Evolutionary conservation across 1,284 basidiomycete genomes (phyloP), one percentile per base, ranked within the genome.

Genomic region (Sphaerobolus stellatus): DNA sequence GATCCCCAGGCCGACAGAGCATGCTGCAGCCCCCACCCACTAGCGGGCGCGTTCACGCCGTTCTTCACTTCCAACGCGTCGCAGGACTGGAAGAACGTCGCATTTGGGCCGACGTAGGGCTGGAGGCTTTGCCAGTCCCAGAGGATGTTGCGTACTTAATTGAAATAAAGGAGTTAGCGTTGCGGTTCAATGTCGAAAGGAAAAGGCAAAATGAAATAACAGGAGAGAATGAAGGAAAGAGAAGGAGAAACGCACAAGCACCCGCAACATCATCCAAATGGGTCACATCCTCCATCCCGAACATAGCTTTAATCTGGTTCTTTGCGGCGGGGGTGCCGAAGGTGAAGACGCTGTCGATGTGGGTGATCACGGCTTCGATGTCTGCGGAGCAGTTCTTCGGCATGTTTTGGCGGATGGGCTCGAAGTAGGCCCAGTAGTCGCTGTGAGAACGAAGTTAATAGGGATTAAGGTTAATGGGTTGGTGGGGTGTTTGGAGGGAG

Each of bases 301-400:
- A 88, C 14, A 72, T 63, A 6, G 76, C 72, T 65, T 88, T 82
- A 54, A 88, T 64, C 11, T 61, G 61, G 53, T 80, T 64, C 33
- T 84, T 82, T 5, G 79, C 77, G 16, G 65, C 65, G 2, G 64
- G 48, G 57, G 81, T 71, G 1, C 73, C 73, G 4, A 68, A 68
- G 1, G 68, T 70, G 60, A 87, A 81, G 1, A 81, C 77, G 33
- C 73, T 49, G 64, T 90, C 87, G 46, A 90, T 69, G 61, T 86
- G 77, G 2, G 75, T 62, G 56, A 89, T 79, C 18, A 84, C 85
- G n/a, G 77, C 77, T 64, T 85, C 70, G 25, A 89, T 77, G 61
- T 90, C 87, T 0, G 82, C 77, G 11, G 85, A 88, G 68, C 87
- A 90, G 66, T 90, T 89, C 60, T 74, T 62, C 0, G 86, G 84